Conservation (phyloP, 495 filamentous ascomycete species). For the Talaromyces stipitatus region DNA sequence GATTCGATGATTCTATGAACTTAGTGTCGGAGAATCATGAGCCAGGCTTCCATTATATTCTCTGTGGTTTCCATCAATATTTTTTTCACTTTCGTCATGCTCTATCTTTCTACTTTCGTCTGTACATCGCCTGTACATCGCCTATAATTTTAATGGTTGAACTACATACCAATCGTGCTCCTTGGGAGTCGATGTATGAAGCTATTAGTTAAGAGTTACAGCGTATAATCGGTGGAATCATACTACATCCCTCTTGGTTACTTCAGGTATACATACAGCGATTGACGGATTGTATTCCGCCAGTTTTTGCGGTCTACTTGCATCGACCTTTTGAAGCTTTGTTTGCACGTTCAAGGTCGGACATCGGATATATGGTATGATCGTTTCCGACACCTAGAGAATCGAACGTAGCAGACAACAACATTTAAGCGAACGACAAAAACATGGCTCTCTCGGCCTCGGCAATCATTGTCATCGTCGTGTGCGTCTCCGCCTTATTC, state of each 20-base stretch:
- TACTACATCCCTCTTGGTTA: too few relatives aligned
- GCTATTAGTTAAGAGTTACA: not conserved
- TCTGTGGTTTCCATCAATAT: not conserved
- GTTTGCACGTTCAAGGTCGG: not conserved
- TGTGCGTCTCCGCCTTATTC: not conserved
- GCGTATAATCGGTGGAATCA: too few relatives aligned
- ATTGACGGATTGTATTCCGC: not conserved
- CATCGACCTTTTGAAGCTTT: not conserved
- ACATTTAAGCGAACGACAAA: not conserved
- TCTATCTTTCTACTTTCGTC: not conserved
- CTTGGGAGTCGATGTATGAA: conserved; percentile 1
- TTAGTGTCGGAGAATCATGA: not conserved
- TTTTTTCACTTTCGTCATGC: not conserved
- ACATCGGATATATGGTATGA: not conserved
- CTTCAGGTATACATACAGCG: not conserved
- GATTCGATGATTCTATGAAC: not conserved
- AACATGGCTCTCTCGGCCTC: not conserved
- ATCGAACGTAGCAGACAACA: not conserved
- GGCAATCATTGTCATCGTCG: conserved; percentile 3
- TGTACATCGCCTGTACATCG: not conserved
- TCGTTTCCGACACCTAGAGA: not conserved
- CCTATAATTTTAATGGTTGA: not conserved
- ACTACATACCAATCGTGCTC: not conserved
- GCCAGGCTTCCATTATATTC: not conserved
- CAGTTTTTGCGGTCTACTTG: not conserved